Evolutionary conservation across 345 rosid species (phyloP), one percentile per base, ranked within the genome.

Genomic region (Leavenworthia alabamica): DNA sequence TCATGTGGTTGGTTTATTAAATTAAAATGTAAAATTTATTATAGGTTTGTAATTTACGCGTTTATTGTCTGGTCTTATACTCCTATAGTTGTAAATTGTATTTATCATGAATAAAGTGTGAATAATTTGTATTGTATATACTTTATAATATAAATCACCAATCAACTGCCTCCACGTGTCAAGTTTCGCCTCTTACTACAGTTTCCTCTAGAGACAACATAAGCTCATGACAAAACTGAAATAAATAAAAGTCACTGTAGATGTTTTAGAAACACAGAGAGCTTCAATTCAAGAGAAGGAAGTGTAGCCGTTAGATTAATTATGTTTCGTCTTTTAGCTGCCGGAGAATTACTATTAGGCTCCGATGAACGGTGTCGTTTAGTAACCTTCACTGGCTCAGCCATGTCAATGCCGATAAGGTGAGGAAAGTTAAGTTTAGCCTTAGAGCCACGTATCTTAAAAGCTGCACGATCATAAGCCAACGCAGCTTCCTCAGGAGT

Each of bases 381-480:
- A 52, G 61, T 44, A 6, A 71, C 60, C 37, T 68, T 67, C 5
- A 61, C 59, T 0, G 56, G 56, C 24, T 69, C 45, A 10, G 55
- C 39, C 36, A 24, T 51, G 5, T 29, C 43, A 15, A 56, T 49
- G 6, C 61, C 65, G 10, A 73, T 63, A 26, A 73, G 61, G 56
- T 73, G 77, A 41, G 77, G 77, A 40, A 67, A 73, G 41, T 67
- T 73, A n/a, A 67, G 73, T 48, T 67, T 73, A 40, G 77, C 77
- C 56, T 57, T 73, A 3, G 73, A 56, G 9, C 77, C 77, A 4
- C 77, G 44, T 62, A 73, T 54, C 61, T 63, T 40, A 36, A 73
- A 68, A 46, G 73, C 70, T 10, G 73, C 73, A 19, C 26, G 52
- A 14, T 68, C 77, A 35, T 68, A 68, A 0, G 74, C 77, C 66